phyloP scores from a whole-genome alignment of 495 filamentous ascomycete genomes.

The Jackrogersella multiformis region DNA sequence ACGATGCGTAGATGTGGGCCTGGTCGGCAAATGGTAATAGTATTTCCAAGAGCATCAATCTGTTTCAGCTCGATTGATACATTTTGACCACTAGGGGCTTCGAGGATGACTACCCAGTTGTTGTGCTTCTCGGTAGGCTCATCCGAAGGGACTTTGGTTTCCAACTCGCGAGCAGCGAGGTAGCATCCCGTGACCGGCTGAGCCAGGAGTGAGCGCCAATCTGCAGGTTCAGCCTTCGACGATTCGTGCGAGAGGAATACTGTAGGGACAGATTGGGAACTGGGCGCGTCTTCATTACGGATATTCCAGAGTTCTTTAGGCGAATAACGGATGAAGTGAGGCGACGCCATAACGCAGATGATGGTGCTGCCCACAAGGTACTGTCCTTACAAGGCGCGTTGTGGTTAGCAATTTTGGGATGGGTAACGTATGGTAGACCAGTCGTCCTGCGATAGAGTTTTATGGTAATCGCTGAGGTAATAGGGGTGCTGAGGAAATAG shows the following conservation, averaged over 20 bases:
- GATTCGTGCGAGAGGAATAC: conserved; percentile 8
- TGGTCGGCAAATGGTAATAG: conserved; percentile 15
- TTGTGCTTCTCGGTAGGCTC: conserved; percentile 9
- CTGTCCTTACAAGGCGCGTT: not conserved
- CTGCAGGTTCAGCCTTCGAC: not conserved
- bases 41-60: conserved; percentile 6
- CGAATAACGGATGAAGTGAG: conserved; percentile 10
- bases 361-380: not conserved
- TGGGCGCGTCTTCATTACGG: not conserved
- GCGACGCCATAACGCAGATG: not conserved
- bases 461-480: too few relatives aligned
- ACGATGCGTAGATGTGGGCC: not conserved
- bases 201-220: conserved; percentile 5
- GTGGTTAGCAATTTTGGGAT: not conserved
- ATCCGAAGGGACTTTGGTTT: not conserved
- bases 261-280: not conserved
- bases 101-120: conserved; percentile 21
- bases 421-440: too few relatives aligned
- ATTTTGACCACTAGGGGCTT: not conserved
- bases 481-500: too few relatives aligned
- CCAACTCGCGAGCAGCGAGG: conserved; percentile 16
- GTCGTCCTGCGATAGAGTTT: too few relatives aligned
- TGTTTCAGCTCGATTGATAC: conserved; percentile 19
- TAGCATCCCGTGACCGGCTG: conserved; percentile 8
- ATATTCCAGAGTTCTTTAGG: conserved; percentile 1